Evolutionary conservation across 768 basidiomycete genomes (phyloP), one percentile per base, ranked within the genome.

Genomic region (Sutorius australiensis): DNA sequence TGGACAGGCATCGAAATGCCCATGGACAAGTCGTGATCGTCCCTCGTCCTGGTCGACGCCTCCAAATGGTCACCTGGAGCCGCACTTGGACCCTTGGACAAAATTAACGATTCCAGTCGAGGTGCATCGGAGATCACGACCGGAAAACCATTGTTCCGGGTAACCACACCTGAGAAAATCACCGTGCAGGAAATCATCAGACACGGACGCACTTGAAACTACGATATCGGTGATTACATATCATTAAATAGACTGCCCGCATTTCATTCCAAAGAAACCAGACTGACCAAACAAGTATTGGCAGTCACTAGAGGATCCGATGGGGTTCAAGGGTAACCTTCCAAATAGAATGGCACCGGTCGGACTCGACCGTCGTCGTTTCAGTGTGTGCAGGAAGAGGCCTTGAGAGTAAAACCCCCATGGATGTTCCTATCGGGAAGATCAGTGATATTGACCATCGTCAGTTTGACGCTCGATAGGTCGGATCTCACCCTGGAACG

Each of bases 361-460:
- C 42, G 16, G 67, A 24, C 4, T 17, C 10, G 3, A 55, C 46
- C n/a, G 0, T 70, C 73, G 85, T 79, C 7, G 78, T 50, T 13
- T 73, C 83, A 19, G 78, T 70, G 60, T 80, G 79, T 0, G 62
- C 72, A 41, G 66, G 42, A 0, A 66, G 42, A 65, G 65, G 91
- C 88, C 61, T 75, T 76, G 54, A 89, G 48, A 17, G 68, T 71
- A 39, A 87, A 24, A 24, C 62, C 48, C 77, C 80, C 53, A 89
- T 63, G 31, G 52, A 56, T 7, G 76, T 78, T 42, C 76, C 82
- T 80, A 46, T 42, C 21, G 38, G 27, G 38, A 55, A 46, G 37
- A 47, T 54, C 51, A 48, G 43, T 42, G 33, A 59, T 6, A 58
- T 47, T 31, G 33, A 38, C 41, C 27, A 39, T 49, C 16, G 14